phyloP scores from a whole-genome alignment of 345 rosid species.

The Acer campestre region DNA sequence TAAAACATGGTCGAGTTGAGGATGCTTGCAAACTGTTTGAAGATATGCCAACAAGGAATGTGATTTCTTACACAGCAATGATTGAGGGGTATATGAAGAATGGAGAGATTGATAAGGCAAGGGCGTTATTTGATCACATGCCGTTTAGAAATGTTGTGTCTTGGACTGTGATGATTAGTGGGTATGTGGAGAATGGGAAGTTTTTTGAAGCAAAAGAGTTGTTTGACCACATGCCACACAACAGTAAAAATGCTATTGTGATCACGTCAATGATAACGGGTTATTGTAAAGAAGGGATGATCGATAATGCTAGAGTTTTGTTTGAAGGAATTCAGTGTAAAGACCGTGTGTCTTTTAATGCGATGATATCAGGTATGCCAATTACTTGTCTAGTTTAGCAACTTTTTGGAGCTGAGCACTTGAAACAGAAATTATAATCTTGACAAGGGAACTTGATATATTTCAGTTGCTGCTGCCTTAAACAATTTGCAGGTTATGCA shows the following conservation, averaged over 20 bases:
- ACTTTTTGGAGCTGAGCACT: neutral
- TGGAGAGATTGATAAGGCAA: slow-evolving; percentile 41
- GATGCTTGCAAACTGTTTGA: slow-evolving; percentile 38
- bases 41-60: slow-evolving; percentile 40
- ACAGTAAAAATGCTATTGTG: slow-evolving; percentile 27
- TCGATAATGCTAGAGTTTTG: slow-evolving; percentile 34
- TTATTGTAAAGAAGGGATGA: slow-evolving; percentile 40
- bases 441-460: neutral
- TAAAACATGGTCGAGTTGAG: slow-evolving; percentile 28
- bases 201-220: slow-evolving; percentile 33
- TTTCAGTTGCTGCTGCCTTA: neutral
- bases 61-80: slow-evolving; percentile 52
- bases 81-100: slow-evolving; percentile 45
- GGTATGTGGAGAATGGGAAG: slow-evolving; percentile 38
- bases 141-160: slow-evolving; percentile 28
- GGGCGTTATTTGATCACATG: slow-evolving; percentile 36
- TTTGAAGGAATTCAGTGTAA: slow-evolving; percentile 31
- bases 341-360: slow-evolving; percentile 45
- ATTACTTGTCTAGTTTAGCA: neutral
- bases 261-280: slow-evolving; percentile 39
- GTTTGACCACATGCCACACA: slow-evolving; percentile 27
- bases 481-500: slow-evolving; percentile 28
- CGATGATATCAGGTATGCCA: slow-evolving; percentile 40
- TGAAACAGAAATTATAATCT: neutral
- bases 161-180: slow-evolving; percentile 44